Evolutionary conservation across 352 stramenopile genomes (phyloP).

Genomic region (Blastocystis sp.): DNA sequence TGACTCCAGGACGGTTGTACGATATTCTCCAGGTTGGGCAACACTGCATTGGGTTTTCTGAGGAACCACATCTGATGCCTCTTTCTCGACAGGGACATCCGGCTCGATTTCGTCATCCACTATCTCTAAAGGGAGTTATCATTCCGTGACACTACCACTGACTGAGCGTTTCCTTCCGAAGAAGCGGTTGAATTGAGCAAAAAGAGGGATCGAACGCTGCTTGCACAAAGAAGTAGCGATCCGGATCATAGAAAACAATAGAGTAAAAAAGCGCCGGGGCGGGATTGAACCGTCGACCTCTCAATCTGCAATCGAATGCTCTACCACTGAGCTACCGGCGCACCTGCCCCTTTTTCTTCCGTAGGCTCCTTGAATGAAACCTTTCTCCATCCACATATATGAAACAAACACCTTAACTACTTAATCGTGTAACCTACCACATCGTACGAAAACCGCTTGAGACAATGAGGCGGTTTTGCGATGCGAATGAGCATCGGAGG

Average conservation of each 20-base stretch:
- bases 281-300: constrained; percentile 57
- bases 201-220: no score
- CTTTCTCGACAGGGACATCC: no score
- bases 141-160: no score
- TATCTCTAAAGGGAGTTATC: no score
- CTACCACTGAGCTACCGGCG: constrained; percentile 55
- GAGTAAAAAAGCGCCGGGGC: constrained; percentile 38
- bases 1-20: no score
- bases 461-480: background rate
- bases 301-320: constrained; percentile 57
- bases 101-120: no score
- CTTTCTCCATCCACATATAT: background rate
- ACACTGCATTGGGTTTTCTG: no score
- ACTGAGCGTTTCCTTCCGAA: background rate
- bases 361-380: no score
- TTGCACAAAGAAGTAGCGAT: no score
- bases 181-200: background rate
- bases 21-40: no score
- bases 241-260: background rate
- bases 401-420: background rate
- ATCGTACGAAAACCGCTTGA: background rate
- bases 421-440: background rate
- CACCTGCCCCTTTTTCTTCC: background rate
- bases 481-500: background rate
- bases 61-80: no score